phyloP scores from a whole-genome alignment of 2,329 filamentous ascomycete species.

The Diaporthe velutina region DNA sequence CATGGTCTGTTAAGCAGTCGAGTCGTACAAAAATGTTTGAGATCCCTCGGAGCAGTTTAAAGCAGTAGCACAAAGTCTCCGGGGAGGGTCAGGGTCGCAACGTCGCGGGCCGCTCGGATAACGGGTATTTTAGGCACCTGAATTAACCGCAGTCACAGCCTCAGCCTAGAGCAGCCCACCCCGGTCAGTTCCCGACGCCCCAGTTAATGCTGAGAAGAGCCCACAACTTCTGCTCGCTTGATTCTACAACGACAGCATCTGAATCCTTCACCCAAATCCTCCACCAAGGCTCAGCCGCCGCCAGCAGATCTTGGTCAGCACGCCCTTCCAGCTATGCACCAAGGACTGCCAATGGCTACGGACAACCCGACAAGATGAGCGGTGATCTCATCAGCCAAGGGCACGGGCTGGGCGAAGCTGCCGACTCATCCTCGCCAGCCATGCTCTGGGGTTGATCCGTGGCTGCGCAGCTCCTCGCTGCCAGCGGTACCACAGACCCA shows the following conservation, averaged over 20 bases:
- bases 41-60: background rate
- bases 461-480: conserved; percentile 16
- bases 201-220: background rate
- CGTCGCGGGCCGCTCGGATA: background rate
- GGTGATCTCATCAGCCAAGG: conserved; percentile 3
- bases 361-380: background rate
- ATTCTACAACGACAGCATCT: background rate
- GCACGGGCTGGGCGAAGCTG: background rate
- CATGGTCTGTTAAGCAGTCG: too few relatives aligned
- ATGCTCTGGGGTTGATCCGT: background rate
- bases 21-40: background rate
- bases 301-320: conserved; percentile 18
- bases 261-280: conserved; percentile 26
- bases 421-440: background rate
- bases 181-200: background rate
- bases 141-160: conserved; percentile 1
- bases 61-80: background rate
- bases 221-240: conserved; percentile 8
- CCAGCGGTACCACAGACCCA: background rate
- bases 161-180: background rate
- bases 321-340: background rate
- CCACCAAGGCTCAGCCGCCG: conserved; percentile 20
- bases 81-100: background rate
- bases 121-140: conserved; percentile 9
- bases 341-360: background rate